Conservation (phyloP, 2,329 filamentous ascomycete genomes). For the Diaporthe citri region DNA sequence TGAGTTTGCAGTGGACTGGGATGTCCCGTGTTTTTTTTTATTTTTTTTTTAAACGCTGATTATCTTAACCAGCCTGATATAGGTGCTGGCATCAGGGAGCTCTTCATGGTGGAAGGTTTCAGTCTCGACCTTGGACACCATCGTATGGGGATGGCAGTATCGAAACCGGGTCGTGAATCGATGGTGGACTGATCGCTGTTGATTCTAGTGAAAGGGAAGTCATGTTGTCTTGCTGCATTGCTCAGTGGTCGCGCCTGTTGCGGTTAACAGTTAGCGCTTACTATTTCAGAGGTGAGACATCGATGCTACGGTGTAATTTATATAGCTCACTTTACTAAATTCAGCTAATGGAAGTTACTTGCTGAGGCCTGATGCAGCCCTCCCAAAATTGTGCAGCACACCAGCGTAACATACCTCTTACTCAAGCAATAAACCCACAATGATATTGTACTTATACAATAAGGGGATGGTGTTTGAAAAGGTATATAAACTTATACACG, state of each 20-base stretch:
- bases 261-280: neutral
- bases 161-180: no score
- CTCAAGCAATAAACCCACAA: no score
- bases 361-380: neutral
- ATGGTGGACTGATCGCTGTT: neutral
- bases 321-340: neutral
- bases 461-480: no score
- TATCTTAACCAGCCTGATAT: constrained; percentile 11
- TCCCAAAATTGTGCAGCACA: neutral
- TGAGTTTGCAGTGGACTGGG: neutral
- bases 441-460: no score
- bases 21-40: neutral
- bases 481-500: no score
- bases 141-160: neutral
- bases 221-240: neutral
- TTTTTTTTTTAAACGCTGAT: neutral
- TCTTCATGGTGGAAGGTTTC: neutral
- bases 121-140: neutral
- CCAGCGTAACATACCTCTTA: no score
- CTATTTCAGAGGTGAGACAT: neutral
- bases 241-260: neutral
- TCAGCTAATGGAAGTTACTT: neutral
- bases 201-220: neutral
- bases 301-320: neutral
- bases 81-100: neutral